Evolutionary conservation across 78 protist species (phyloP).

Genomic region (Dictyostelium purpureum): DNA sequence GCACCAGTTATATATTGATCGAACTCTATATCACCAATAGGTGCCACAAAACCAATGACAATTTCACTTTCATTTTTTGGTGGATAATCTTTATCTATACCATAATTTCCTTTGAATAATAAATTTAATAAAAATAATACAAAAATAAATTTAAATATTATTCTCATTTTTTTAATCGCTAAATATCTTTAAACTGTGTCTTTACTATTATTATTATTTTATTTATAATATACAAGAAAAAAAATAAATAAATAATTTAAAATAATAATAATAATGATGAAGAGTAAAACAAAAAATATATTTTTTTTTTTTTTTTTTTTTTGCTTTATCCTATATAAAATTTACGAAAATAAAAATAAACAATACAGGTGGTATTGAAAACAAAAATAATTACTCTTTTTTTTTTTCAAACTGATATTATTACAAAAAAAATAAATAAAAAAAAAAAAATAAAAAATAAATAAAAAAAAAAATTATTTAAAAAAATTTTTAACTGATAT

Average conservation of each 20-base stretch:
- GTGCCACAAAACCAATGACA: background rate
- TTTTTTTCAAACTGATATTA: too few relatives aligned
- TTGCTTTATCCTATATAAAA: background rate
- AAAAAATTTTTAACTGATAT: background rate
- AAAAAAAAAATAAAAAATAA: background rate
- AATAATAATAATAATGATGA: background rate
- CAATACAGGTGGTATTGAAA: background rate
- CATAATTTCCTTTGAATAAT: too few relatives aligned
- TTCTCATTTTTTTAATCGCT: background rate
- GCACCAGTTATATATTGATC: background rate
- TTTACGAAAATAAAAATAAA: background rate
- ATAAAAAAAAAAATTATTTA: background rate
- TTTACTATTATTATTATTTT: background rate
- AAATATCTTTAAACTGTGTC: background rate
- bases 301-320: background rate
- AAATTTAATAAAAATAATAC: background rate
- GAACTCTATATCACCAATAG: conserved; percentile 15
- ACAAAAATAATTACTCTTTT: background rate
- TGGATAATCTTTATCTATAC: too few relatives aligned
- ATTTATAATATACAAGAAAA: too few relatives aligned
- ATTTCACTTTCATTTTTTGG: background rate
- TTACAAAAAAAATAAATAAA: background rate
- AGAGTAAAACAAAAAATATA: too few relatives aligned
- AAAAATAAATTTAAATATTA: background rate
- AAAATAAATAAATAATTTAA: background rate